Base-by-base conservation (phyloP, 495 filamentous ascomycete species). In the Penicillium flavigenum region DNA sequence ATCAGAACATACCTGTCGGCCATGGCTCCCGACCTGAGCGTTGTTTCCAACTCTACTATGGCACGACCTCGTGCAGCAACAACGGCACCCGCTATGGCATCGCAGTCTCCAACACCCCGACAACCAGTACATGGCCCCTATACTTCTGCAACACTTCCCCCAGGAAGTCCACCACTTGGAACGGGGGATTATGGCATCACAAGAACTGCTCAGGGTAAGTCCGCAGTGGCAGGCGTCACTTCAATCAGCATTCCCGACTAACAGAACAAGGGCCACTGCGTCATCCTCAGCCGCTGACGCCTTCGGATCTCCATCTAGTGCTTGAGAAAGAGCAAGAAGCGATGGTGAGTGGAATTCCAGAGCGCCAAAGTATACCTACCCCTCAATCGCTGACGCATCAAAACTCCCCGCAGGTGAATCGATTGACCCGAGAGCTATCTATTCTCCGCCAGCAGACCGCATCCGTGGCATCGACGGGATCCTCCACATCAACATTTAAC, bases 301-400 rank as follows among this genome's bases (percentile, higher is more conserved):
- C 91, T 10, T 89, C 89, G 2, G 92, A 96, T 66, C 76, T 97
- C 39, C 91, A 96, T 72, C 73, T 87, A 59, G 83, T 92, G 70
- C 78, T 96, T 38, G 92, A 97, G 74, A 91, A 92, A 66, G 92
- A 96, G 65, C 92, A 97, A 66, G 92, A 97, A 70, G 88, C 90
- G n/a, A 86, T 96, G 64, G 92, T 93, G 81, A 54, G 83, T 76
- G 1, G 45, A 6, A 36, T 4, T n/a, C 19, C 46, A 14, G 12
- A 59, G 6, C 22, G 20, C 29, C 39, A 20, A 20, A 49, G 2
- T 46, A 27, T 27, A 43, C 39, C 36, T 27, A 43, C 47, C 36
- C 54, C 60, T 55, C 54, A 48, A 41, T 39, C 3, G 19, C 46
- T 57, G 36, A 53, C 47, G 17, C 31, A 53, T 27, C 12, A 6